Percentiles rank a stretch among this genome's conserved stretches.
phyloP scores from a whole-genome alignment of 208 protist genomes.

The Sergeia podlipaevii region DNA sequence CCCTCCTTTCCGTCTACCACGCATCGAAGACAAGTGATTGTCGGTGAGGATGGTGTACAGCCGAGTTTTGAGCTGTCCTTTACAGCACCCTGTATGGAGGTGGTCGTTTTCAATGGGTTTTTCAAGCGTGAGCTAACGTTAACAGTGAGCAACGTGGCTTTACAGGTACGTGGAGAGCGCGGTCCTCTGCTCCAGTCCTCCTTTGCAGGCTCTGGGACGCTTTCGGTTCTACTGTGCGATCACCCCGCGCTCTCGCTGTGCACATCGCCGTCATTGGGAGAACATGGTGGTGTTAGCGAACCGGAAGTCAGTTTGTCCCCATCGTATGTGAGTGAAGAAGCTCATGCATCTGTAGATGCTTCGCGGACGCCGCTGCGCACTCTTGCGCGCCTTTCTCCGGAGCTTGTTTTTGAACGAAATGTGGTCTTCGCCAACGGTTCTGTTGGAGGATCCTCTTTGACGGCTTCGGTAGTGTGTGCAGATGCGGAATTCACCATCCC shows the following conservation, averaged over 20 bases:
- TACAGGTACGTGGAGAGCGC: conserved; percentile 20
- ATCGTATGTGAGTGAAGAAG: too few species aligned
- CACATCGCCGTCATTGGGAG: not conserved
- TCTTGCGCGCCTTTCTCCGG: conserved; percentile 27
- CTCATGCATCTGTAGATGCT: too few species aligned
- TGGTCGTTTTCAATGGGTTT: conserved; percentile 43
- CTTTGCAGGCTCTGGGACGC: conserved; percentile 6
- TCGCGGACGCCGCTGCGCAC: conserved; percentile 12
- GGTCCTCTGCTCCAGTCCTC: conserved; percentile 12
- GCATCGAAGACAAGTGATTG: too few species aligned
- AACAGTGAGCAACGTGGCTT: conserved; percentile 10
- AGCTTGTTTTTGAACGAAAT: conserved; percentile 8
- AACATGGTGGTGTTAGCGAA: too few species aligned
- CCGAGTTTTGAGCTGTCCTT: conserved; percentile 32
- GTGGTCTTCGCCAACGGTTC: not conserved
- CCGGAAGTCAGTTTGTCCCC: too few species aligned
- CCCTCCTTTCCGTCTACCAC: too few species aligned
- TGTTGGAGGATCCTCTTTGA: conserved; percentile 17
- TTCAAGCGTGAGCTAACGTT: conserved; percentile 22
- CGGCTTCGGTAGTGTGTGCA: conserved; percentile 17
- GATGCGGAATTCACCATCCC: conserved; percentile 29
- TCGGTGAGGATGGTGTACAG: too few species aligned
- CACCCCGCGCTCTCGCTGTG: conserved; percentile 13
- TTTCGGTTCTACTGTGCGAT: conserved; percentile 15
- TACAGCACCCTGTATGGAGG: conserved; percentile 22